Conservation (phyloP, 176 grass and related monocot genomes). For the Bromus sterilis region DNA sequence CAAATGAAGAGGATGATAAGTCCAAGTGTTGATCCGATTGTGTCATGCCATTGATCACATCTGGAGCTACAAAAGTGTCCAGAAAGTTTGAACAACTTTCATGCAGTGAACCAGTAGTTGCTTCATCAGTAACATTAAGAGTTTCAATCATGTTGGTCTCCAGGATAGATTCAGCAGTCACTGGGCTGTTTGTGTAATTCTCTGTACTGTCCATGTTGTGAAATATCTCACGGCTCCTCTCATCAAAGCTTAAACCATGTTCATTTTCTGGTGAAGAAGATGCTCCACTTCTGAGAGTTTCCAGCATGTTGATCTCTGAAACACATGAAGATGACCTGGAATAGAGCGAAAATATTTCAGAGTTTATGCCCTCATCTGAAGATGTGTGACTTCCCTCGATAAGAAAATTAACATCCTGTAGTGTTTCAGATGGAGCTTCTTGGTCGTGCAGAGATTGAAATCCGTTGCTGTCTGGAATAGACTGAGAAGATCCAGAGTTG, state of each 20-base stretch:
- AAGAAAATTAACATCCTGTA: neutral
- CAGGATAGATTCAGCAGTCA: neutral
- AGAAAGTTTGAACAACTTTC: neutral
- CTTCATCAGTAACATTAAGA: neutral
- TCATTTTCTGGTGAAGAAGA: neutral
- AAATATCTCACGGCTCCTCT: neutral
- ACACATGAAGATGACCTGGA: slow-evolving; percentile 42
- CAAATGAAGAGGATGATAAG: neutral
- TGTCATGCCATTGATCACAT: neutral
- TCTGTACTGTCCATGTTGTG: neutral
- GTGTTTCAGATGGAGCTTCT: neutral
- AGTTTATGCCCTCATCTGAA: slow-evolving; percentile 13
- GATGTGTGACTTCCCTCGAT: slow-evolving; percentile 16
- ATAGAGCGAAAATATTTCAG: slow-evolving; percentile 32
- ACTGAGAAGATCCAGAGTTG: neutral
- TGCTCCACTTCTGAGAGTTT: neutral
- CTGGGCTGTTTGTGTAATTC: neutral
- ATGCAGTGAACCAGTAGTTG: neutral
- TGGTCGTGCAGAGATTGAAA: neutral
- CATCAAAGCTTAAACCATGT: neutral
- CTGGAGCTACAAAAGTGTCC: slow-evolving; percentile 1
- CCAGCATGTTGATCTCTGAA: slow-evolving; percentile 19
- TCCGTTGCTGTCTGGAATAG: neutral
- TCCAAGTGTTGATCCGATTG: slow-evolving; percentile 6
- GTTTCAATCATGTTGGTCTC: slow-evolving; percentile 3